Conservation (phyloP, 2,329 filamentous ascomycete species). For the Cordyceps cicadae region DNA sequence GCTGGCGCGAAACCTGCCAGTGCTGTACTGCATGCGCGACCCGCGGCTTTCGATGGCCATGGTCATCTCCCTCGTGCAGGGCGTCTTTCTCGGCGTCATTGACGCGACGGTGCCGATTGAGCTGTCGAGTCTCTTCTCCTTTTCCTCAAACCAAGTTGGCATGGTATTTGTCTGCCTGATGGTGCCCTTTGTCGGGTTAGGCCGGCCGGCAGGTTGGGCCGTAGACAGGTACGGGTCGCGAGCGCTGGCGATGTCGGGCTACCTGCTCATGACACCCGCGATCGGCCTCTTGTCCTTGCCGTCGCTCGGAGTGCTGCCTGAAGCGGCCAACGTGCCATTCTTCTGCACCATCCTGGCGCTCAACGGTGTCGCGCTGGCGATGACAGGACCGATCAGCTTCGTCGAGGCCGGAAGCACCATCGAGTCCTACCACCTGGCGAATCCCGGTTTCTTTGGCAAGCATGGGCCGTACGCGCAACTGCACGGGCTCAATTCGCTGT, state of each 20-base stretch:
- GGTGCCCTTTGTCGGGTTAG: not conserved
- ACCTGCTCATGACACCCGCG: not conserved
- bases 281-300: not conserved
- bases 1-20: not conserved
- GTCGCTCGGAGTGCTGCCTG: not conserved
- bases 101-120: not conserved
- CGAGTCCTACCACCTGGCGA: conserved; percentile 9
- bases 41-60: not conserved
- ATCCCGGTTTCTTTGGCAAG: conserved; percentile 11
- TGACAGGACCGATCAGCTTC: not conserved
- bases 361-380: conserved; percentile 6
- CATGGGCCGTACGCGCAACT: conserved; percentile 14
- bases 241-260: conserved; percentile 1
- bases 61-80: not conserved
- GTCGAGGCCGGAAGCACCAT: conserved; percentile 11
- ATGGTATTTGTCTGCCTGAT: not conserved
- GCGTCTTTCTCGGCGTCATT: not conserved
- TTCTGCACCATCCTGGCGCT: not conserved
- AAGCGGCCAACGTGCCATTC: not conserved
- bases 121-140: not conserved
- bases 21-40: not conserved
- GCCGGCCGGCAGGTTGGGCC: conserved; percentile 1
- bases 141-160: not conserved
- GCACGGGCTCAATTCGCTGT: conserved; percentile 7
- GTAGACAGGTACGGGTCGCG: conserved; percentile 11